Conservation (phyloP, 257 asterid species). For the Ocimum tenuiflorum region DNA sequence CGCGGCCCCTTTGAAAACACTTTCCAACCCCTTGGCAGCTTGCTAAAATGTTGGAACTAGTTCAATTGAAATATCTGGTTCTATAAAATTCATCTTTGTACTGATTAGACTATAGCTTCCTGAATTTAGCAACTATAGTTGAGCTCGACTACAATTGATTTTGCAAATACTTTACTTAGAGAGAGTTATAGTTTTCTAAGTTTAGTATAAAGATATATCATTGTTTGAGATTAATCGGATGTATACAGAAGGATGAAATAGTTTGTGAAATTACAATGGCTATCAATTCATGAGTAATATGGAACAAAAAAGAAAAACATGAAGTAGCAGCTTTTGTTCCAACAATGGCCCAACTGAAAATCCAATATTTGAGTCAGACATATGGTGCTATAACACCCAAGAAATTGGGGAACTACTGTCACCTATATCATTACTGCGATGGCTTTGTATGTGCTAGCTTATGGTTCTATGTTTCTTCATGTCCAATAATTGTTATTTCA, state of each 20-base stretch:
- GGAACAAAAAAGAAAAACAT: background rate
- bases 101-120: background rate
- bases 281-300: too few species aligned
- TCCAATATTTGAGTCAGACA: background rate
- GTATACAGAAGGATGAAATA: background rate
- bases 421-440: background rate
- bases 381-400: background rate
- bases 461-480: background rate
- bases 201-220: background rate
- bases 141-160: background rate
- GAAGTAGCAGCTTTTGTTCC: background rate
- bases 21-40: background rate
- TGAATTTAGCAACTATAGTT: background rate
- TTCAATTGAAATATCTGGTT: background rate
- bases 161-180: background rate
- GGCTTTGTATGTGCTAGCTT: background rate
- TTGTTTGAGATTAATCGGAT: background rate
- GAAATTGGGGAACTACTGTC: background rate
- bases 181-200: slow-evolving; percentile 5
- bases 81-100: background rate
- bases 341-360: background rate
- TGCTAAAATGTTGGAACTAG: background rate
- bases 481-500: background rate
- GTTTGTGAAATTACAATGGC: background rate
- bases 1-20: too few species aligned